phyloP scores from a whole-genome alignment of 495 filamentous ascomycete genomes.

The Xylaria acuta region DNA sequence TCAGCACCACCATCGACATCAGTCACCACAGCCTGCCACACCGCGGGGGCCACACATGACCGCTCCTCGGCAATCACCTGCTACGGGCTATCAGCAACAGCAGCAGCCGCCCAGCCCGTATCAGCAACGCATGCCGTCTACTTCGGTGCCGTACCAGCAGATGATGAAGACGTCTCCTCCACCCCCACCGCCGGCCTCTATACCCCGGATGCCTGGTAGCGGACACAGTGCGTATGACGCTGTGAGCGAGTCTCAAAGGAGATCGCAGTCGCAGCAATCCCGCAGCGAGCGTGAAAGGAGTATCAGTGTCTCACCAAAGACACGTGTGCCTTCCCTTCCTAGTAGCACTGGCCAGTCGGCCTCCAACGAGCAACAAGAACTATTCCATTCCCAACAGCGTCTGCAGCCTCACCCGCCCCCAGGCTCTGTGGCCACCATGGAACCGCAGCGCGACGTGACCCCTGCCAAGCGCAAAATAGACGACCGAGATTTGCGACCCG shows the following conservation, averaged over 20 bases:
- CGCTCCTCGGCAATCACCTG: conserved; percentile 47
- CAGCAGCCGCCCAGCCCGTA: conserved; percentile 58
- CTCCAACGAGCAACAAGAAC: conserved; percentile 47
- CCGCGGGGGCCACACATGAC: conserved; percentile 59
- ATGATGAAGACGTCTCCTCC: conserved; percentile 46
- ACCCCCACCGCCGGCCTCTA: conserved; percentile 45
- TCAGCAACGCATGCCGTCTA: conserved; percentile 53
- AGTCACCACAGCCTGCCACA: conserved; percentile 62
- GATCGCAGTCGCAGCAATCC: conserved; percentile 51
- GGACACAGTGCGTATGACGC: conserved; percentile 50
- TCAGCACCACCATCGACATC: conserved; percentile 49
- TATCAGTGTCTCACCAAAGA: conserved; percentile 70
- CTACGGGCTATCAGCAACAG: conserved; percentile 37
- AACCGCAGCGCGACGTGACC: conserved; percentile 42
- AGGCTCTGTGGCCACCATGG: conserved; percentile 39
- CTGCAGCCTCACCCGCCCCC: conserved; percentile 33
- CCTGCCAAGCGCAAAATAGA: conserved; percentile 62
- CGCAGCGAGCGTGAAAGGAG: conserved; percentile 64
- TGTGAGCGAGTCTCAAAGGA: conserved; percentile 40
- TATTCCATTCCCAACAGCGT: conserved; percentile 43
- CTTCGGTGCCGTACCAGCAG: conserved; percentile 42
- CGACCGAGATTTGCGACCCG: conserved; percentile 53
- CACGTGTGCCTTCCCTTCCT: conserved; percentile 59
- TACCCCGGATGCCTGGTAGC: conserved; percentile 56
- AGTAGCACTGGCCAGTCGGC: conserved; percentile 51